Evolutionary conservation across 306 rosid genomes (phyloP).

Genomic region (Malus sieversii): DNA sequence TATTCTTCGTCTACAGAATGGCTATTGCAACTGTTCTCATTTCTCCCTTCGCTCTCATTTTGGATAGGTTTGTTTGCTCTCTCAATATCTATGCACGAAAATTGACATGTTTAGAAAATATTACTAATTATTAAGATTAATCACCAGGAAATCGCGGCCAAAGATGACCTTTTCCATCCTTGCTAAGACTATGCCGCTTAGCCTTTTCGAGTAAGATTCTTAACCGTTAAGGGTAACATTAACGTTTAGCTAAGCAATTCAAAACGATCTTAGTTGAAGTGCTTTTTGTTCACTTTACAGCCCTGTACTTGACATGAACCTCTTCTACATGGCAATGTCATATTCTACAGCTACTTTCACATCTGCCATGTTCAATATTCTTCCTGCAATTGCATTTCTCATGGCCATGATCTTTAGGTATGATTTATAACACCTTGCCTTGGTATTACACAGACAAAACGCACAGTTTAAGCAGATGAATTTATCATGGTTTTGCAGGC

Average conservation of each 20-base stretch:
- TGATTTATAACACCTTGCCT: not conserved
- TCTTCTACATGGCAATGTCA: slow-evolving; percentile 18
- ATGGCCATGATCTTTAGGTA: slow-evolving; percentile 31
- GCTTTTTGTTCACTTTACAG: slow-evolving; percentile 2
- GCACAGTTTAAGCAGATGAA: not conserved
- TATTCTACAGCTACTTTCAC: slow-evolving; percentile 33
- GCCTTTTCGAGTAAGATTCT: slow-evolving; percentile 27
- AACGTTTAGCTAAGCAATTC: not conserved
- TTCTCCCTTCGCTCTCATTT: slow-evolving; percentile 26
- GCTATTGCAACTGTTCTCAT: slow-evolving; percentile 24
- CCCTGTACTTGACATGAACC: slow-evolving; percentile 28
- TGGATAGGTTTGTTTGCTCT: slow-evolving; percentile 21
- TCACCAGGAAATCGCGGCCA: slow-evolving; percentile 3
- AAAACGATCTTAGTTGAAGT: not conserved
- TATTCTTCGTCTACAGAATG: slow-evolving; percentile 22
- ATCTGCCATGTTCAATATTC: slow-evolving; percentile 32
- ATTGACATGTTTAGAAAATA: not conserved
- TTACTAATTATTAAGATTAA: not conserved
- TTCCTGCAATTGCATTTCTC: slow-evolving; percentile 28
- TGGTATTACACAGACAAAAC: not conserved
- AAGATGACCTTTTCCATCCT: slow-evolving; percentile 16
- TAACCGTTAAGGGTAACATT: not conserved
- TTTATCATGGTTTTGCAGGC: not conserved
- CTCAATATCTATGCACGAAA: not conserved
- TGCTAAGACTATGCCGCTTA: slow-evolving; percentile 7